phyloP scores from a whole-genome alignment of 2,329 filamentous ascomycete species.

The Cladophialophora exuberans region DNA sequence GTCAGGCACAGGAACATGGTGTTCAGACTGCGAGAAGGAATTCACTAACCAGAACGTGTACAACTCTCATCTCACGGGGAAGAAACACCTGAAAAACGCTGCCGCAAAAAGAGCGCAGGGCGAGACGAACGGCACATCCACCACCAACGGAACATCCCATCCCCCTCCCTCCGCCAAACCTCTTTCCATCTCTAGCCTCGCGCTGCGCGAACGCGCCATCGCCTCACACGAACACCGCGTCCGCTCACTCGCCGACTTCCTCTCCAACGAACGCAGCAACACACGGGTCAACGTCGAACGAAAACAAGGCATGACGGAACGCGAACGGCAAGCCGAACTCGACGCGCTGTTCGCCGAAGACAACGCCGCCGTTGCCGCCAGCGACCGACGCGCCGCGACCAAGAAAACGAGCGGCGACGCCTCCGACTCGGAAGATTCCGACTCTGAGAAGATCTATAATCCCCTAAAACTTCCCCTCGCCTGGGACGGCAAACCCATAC shows the following conservation, averaged over 20 bases:
- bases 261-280: constrained; percentile 85
- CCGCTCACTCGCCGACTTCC: constrained; percentile 75
- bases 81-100: constrained; percentile 88
- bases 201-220: constrained; percentile 84
- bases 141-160: too few species aligned
- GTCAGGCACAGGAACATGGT: constrained; percentile 76
- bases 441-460: constrained; percentile 92
- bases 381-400: constrained; percentile 34
- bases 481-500: constrained; percentile 98
- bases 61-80: constrained; percentile 82
- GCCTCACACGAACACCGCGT: constrained; percentile 87
- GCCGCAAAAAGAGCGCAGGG: constrained; percentile 58
- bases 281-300: constrained; percentile 94
- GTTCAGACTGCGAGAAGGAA: constrained; percentile 87
- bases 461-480: constrained; percentile 92
- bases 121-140: constrained; percentile 28
- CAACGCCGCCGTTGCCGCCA: constrained; percentile 42
- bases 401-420: constrained; percentile 50
- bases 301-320: constrained; percentile 95
- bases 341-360: constrained; percentile 77
- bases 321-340: constrained; percentile 90
- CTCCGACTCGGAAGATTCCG: constrained; percentile 70
- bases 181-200: constrained; percentile 33
- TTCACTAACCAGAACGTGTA: constrained; percentile 97
- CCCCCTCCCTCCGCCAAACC: constrained; percentile 20